Conservation (phyloP, 2,329 filamentous ascomycete species). For the Atkinsonella texensis region DNA sequence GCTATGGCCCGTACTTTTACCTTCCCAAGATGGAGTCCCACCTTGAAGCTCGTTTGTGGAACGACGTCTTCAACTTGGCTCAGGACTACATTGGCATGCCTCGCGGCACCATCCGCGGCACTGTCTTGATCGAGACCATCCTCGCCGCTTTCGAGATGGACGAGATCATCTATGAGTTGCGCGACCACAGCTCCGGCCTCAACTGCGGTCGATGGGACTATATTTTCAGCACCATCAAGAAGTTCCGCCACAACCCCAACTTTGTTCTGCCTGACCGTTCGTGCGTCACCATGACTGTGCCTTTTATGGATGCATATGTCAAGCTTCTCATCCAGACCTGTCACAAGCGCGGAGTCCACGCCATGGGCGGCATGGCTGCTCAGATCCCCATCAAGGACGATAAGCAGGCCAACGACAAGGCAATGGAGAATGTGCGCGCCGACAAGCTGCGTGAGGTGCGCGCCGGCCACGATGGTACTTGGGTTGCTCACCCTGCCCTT, state of each 20-base stretch:
- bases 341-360: conserved; percentile 92
- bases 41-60: conserved; percentile 94
- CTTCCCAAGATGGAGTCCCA: conserved; percentile 97
- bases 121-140: conserved; percentile 96
- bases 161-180: conserved; percentile 98
- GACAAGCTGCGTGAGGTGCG: conserved; percentile 95
- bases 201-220: conserved; percentile 99
- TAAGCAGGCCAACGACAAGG: conserved; percentile 77
- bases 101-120: conserved; percentile 85
- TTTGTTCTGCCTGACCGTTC: conserved; percentile 90
- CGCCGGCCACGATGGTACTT: conserved; percentile 90
- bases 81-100: conserved; percentile 88
- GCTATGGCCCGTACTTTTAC: conserved; percentile 92
- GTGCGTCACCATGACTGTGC: conserved; percentile 90
- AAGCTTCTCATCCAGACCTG: conserved; percentile 97
- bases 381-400: conserved; percentile 99
- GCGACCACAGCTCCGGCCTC: conserved; percentile 88
- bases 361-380: conserved; percentile 97
- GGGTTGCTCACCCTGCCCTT: conserved; percentile 93
- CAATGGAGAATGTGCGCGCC: conserved; percentile 84
- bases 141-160: conserved; percentile 99
- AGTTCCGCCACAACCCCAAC: conserved; percentile 88
- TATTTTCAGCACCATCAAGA: conserved; percentile 99
- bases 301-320: conserved; percentile 95
- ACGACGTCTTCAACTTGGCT: conserved; percentile 90